Base-by-base conservation (phyloP, 768 basidiomycete species). In the Termitomyces sp. region DNA sequence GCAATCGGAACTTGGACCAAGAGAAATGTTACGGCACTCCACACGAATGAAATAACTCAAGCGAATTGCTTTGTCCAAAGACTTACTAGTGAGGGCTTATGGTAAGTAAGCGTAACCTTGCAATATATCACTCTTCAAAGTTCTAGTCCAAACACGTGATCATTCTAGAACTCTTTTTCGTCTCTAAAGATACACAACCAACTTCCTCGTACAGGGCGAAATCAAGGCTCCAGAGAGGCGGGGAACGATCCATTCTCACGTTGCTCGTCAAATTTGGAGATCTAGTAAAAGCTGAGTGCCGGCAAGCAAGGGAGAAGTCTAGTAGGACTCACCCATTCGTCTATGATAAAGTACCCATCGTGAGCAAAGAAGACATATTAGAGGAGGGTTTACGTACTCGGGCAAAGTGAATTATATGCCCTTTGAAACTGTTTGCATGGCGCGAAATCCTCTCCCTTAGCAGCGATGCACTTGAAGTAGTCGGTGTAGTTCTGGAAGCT, bases 351-450 rank as follows among this genome's bases (percentile, higher is more conserved):
- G 5, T 38, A 30, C 19, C 1, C 5, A 8, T 50, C 15, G 9
- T 66, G 12, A 58, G 48, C 33, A 37, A 66, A 40, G 19, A 10
- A 21, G 9, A 48, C 11, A 41, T 49, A 37, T 26, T 48, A 40
- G 49, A 51, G 41, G 49, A 49, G 60, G 33, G 50, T 42, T 42
- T 19, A 86, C 94, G 72, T 66, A 98, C 97, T 98, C 61, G 97
- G 97, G 77, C 97, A 99, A 58, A 98, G 84, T 42, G 95, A 94
- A 78, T 93, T 82, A 80, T 94, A 99, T 30, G 91, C 91, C 71
- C 85, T 84, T 78, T 89, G 91, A 85, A 99, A 99, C 73, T 97
- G 95, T 78, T 94, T 94, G 87, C 97, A 98, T 1, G 97, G 94
- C n/a, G 87, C 85, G 70, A 86, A 98, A 58, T 98, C 97, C 64